Evolutionary conservation across 345 rosid species (phyloP).

Genomic region (Citrus hindsii): DNA sequence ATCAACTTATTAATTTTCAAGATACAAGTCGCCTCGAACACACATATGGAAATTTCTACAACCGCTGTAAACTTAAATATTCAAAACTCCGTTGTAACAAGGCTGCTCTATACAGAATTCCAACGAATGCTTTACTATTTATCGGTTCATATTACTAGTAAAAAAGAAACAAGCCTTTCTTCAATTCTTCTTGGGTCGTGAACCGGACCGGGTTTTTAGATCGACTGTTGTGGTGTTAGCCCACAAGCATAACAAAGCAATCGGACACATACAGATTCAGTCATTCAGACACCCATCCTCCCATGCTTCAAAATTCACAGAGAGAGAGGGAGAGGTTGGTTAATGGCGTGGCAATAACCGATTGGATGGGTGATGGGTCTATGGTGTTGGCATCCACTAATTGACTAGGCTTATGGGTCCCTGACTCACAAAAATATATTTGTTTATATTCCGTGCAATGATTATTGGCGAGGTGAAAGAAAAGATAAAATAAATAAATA

Average conservation of each 20-base stretch:
- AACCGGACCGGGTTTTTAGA: neutral
- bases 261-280: neutral
- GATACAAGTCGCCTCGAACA: too few relatives aligned
- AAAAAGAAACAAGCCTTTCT: neutral
- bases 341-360: constrained; percentile 13
- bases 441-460: constrained; percentile 42
- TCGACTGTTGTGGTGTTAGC: neutral
- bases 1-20: neutral
- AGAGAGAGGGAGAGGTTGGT: neutral
- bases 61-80: too few relatives aligned
- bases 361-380: constrained; percentile 12
- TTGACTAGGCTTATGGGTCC: constrained; percentile 21
- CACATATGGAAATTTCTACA: too few relatives aligned
- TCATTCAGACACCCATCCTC: constrained; percentile 1
- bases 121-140: too few relatives aligned
- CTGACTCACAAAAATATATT: neutral
- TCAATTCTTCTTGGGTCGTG: constrained; percentile 1
- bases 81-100: too few relatives aligned
- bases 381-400: constrained; percentile 41
- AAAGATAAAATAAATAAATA: constrained; percentile 1
- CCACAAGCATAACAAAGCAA: neutral
- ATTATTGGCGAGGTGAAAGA: constrained; percentile 31
- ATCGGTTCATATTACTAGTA: too few relatives aligned
- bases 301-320: neutral
- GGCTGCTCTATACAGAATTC: too few relatives aligned